phyloP scores from a whole-genome alignment of 129 eudicot genomes.

The Pittosporum tobira region DNA sequence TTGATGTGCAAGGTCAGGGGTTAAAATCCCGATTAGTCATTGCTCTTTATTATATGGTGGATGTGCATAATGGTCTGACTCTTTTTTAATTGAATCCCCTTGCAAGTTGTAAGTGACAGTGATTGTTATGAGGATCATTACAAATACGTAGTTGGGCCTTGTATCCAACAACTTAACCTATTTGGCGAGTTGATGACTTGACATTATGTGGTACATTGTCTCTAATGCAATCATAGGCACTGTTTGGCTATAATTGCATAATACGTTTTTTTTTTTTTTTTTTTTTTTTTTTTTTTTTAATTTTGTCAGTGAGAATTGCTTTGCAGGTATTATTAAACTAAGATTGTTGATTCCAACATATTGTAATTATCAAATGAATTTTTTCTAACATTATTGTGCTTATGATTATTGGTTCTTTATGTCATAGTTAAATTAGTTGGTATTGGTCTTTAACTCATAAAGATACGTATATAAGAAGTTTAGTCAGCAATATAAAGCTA shows the following conservation, averaged over 20 bases:
- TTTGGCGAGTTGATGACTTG: too few relatives aligned
- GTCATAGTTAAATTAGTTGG: neutral
- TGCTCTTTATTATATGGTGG: too few relatives aligned
- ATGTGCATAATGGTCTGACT: too few relatives aligned
- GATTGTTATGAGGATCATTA: too few relatives aligned
- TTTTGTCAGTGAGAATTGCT: neutral
- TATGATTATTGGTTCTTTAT: neutral
- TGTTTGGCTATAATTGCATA: neutral
- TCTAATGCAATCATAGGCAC: neutral
- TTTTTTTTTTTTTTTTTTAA: neutral
- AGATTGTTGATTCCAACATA: neutral
- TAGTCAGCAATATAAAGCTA: conserved; percentile 97
- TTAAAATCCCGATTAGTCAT: too few relatives aligned
- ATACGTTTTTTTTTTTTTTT: neutral
- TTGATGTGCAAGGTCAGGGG: too few relatives aligned
- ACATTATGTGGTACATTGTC: neutral
- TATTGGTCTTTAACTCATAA: conserved; percentile 22
- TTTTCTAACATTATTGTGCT: neutral
- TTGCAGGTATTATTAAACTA: neutral
- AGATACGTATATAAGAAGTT: conserved; percentile 96
- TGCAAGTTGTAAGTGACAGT: too few relatives aligned
- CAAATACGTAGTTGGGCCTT: too few relatives aligned
- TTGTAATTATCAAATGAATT: too few relatives aligned
- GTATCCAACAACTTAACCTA: too few relatives aligned
- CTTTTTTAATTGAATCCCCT: too few relatives aligned